Percentiles rank a stretch among this genome's conserved stretches.
phyloP scores from a whole-genome alignment of 2,329 filamentous ascomycete species.

The Paradendryphiella salina region DNA sequence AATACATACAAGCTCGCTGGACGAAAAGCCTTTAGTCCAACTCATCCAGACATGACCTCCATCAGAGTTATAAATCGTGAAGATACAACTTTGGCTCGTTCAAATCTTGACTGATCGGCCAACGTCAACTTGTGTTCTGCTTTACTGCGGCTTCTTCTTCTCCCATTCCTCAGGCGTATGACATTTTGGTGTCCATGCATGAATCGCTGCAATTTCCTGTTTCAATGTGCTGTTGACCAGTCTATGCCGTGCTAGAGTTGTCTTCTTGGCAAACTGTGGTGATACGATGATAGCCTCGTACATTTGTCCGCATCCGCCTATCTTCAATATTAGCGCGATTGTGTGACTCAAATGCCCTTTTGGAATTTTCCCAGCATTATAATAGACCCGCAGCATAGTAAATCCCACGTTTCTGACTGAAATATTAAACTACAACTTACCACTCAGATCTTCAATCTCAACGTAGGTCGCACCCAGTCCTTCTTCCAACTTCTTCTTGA shows the following conservation, averaged over 20 bases:
- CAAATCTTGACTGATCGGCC: not conserved
- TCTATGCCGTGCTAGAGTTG: constrained; percentile 79
- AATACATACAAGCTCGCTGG: not conserved
- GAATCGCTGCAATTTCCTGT: constrained; percentile 85
- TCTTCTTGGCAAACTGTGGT: constrained; percentile 57
- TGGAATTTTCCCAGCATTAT: not conserved
- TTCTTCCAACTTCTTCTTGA: constrained; percentile 69
- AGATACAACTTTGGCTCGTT: too few relatives aligned
- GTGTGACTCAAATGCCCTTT: not conserved
- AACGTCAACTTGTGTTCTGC: not conserved
- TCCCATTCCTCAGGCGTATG: constrained; percentile 90
- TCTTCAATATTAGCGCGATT: constrained; percentile 17
- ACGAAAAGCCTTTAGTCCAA: not conserved
- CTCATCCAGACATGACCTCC: not conserved
- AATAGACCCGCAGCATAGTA: too few relatives aligned
- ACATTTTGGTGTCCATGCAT: constrained; percentile 94
- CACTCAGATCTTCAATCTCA: constrained; percentile 89
- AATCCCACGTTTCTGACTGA: not conserved
- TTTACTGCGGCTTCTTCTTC: constrained; percentile 58
- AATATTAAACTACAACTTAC: constrained; percentile 54
- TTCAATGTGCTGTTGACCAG: constrained; percentile 83
- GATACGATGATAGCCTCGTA: constrained; percentile 70
- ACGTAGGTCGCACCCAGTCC: constrained; percentile 76
- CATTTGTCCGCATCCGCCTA: constrained; percentile 72
- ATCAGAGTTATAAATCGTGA: not conserved